Evolutionary conservation across 257 asterid genomes (phyloP), one percentile per base, ranked within the genome.

Genomic region (Solanum tarijense): DNA sequence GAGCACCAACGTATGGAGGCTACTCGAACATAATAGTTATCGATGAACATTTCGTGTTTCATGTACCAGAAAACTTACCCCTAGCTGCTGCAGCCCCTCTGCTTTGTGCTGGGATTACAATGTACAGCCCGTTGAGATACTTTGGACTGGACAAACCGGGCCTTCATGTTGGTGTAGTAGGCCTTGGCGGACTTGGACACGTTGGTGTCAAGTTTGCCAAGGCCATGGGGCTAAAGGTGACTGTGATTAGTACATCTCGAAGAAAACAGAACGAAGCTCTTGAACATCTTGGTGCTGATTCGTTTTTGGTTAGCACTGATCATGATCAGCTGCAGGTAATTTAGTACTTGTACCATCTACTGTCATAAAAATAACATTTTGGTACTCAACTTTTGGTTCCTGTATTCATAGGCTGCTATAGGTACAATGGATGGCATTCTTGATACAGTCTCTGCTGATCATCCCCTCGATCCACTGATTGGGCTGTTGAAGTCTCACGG

Each of bases 361-460:
- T 31, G 78, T 71, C 39, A 71, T 31, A 16, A 29, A 68, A 32
- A 14, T 71, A 14, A 31, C 78, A 71, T 71, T 31, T 32, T 32
- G 46, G 29, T 72, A 72, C 81, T 72, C 81, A 72, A 34, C 81
- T 72, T 34, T 72, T 41, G 46, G 46, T 34, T 34, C 81, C 81
- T 34, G 23, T 32, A 72, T 72, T 18, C 81, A 9, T 87, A 92
- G 95, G 91, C 91, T 87, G 95, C 92, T 38, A 58, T 55, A 5
- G 89, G 91, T 32, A 91, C 91, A n/a, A 52, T 93, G 88, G 93
- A 94, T 55, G 94, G 94, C 36, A 90, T 94, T 75, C 89, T 93
- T 12, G 93, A 93, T 65, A 94, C 95, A 0, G 93, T 93, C 46
- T 89, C 96, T 3, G 96, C 95, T 14, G 8, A 23, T 60, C 97